Conservation (phyloP, 1,284 basidiomycete species). For the Uromyces viciae-fabae region DNA sequence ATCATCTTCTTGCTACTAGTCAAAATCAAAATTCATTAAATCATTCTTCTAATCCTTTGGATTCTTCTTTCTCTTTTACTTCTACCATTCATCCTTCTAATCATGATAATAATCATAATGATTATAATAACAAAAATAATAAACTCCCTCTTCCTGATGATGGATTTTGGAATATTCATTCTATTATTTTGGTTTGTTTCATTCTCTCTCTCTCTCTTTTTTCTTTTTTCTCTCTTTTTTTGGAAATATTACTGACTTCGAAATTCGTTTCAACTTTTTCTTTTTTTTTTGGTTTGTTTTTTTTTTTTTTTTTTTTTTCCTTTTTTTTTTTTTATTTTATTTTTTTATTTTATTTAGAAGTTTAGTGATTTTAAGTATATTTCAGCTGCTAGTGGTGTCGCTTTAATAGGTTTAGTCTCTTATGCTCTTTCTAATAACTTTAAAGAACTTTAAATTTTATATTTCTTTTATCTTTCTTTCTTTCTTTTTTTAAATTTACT, state of each 20-base stretch:
- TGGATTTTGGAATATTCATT: too few species aligned
- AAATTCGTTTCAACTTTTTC: too few species aligned
- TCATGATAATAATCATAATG: too few species aligned
- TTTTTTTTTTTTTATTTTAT: not conserved
- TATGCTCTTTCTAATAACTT: constrained; percentile 35
- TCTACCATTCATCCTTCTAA: too few species aligned
- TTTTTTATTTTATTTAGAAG: not conserved
- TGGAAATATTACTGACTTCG: too few species aligned
- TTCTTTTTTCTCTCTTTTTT: not conserved
- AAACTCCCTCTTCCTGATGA: too few species aligned
- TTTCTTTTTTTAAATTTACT: too few species aligned
- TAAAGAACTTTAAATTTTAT: constrained; percentile 24
- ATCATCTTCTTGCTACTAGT: too few species aligned
- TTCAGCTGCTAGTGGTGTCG: constrained; percentile 28
- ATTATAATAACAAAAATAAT: too few species aligned
- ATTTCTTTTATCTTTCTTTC: not conserved
- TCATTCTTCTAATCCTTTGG: too few species aligned
- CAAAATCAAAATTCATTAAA: too few species aligned
- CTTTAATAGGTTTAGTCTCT: constrained; percentile 27
- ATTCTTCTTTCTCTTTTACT: too few species aligned
- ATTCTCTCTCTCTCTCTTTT: not conserved
- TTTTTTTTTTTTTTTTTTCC: not conserved
- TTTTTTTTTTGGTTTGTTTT: not conserved
- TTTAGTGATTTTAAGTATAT: constrained; percentile 1
- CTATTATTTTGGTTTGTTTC: constrained; percentile 3